Evolutionary conservation across 2,329 filamentous ascomycete species (phyloP), one percentile per base, ranked within the genome.

Genomic region (Rhynchosporium secalis): DNA sequence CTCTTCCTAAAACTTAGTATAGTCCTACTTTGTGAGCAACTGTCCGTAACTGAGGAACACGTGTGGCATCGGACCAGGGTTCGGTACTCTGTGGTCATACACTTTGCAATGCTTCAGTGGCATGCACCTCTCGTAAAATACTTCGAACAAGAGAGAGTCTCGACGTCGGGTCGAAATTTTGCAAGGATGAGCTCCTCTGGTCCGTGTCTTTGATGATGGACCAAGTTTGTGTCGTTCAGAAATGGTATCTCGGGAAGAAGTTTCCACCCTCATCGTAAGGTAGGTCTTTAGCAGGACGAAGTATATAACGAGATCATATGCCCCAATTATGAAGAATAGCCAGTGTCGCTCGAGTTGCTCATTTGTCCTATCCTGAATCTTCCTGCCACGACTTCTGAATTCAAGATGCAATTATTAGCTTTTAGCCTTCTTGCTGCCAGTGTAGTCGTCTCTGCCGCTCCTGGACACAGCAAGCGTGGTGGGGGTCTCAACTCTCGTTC

Each of bases 381-480:
- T 5, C 12, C 15, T 26, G 3, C 28, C 40, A 13, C 20, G 40
- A 48, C 13, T 41, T 29, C 20, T 2, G 8, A 10, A 20, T 7
- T 56, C 46, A 61, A 48, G 26, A 66, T 66, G 65, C 56, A 60
- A 20, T 54, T 66, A 45, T 28, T 57, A 12, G 40, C 51, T 41
- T 28, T 62, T 20, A 15, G 52, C 43, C 58, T 67, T 3, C 48
- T 67, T 26, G 55, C 61, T 61, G 54, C 49, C 4, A 59, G 61
- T 59, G 65, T 54, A 20, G 38, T 56, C n/a, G 62, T 56, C 48
- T 48, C 43, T 12, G 56, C 52, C 12, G 49, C 38, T 36, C 40
- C 51, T n/a, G 40, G 13, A 5, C 51, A 40, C 29, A 57, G 43
- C 54, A 41, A 62, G 33, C 54, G 46, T 33, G 40, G 56, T 13